Conservation (phyloP, 2,329 filamentous ascomycete genomes). For the Sphaerulina vaccinii region DNA sequence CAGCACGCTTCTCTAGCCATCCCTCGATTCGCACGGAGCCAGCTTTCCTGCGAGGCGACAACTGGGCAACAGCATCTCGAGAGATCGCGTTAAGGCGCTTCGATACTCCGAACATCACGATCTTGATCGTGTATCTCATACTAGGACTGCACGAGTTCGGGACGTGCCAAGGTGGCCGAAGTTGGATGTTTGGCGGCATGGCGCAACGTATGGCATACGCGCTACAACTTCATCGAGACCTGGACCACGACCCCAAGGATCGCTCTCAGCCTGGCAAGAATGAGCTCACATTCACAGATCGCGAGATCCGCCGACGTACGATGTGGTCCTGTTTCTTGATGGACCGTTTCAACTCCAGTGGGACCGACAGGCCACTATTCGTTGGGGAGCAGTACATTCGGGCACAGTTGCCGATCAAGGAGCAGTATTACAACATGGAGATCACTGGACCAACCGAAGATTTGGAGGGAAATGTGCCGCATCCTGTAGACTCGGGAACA, state of each 20-base stretch:
- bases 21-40: slow-evolving; percentile 73
- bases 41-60: slow-evolving; percentile 83
- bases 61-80: slow-evolving; percentile 84
- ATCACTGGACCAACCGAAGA: slow-evolving; percentile 85
- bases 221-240: slow-evolving; percentile 85
- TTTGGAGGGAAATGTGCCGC: slow-evolving; percentile 68
- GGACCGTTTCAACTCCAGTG: slow-evolving; percentile 96
- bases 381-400: slow-evolving; percentile 85
- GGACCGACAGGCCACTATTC: slow-evolving; percentile 87
- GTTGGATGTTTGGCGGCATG: slow-evolving; percentile 93
- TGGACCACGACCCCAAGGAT: slow-evolving; percentile 63
- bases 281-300: slow-evolving; percentile 75
- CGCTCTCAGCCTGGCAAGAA: slow-evolving; percentile 26
- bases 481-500: slow-evolving; percentile 61
- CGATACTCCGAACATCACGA: slow-evolving; percentile 94
- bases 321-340: slow-evolving; percentile 99
- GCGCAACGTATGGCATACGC: slow-evolving; percentile 97
- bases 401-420: slow-evolving; percentile 86
- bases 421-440: slow-evolving; percentile 85
- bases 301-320: slow-evolving; percentile 85
- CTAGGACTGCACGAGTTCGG: slow-evolving; percentile 93
- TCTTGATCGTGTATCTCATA: slow-evolving; percentile 83
- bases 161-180: slow-evolving; percentile 91
- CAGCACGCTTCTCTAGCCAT: slow-evolving; percentile 91
- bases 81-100: slow-evolving; percentile 84